Base-by-base conservation (phyloP, 1,284 basidiomycete genomes). In the Phylloporus sp. region DNA sequence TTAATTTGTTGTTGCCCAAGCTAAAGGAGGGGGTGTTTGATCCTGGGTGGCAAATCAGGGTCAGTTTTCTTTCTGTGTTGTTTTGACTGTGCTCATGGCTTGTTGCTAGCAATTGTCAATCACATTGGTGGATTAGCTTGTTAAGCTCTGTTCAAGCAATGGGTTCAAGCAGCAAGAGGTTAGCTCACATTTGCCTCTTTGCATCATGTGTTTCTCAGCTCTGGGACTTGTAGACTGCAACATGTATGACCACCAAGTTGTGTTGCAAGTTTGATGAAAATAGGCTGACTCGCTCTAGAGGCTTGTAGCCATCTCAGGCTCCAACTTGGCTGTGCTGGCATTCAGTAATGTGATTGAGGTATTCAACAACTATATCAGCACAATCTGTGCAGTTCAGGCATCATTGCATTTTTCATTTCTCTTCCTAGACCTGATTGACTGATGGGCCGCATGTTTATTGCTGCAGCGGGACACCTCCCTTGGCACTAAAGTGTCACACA, bases 191-290 rank as follows among this genome's bases (percentile, higher is more conserved):
- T 31, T n/a, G n/a, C 29, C 18, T 61, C 17, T n/a, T 22, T 7
- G 5, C n/a, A 13, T 37, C n/a, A n/a, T 37, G 34, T 37, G 15
- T 37, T 37, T 15, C 15, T 37, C 34, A 37, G 10, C 34, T 37
- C 15, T 46, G 42, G 22, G 6, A 18, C 24, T 24, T n/a, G n/a
- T 63, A 94, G 93, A 96, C 91, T 40, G 93, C 94, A 24, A 87
- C 34, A n/a, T 85, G 94, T 50, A 97, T 95, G 5, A 86, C 94
- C 18, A 86, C 87, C 29, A 98, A 99, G 75, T 79, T 98, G 3
- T 98, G 95, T 76, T 91, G 93, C 78, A 99, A 98, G 80, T 96
- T 98, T 69, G 97, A 98, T 51, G 98, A 99, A 76, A 91, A 92
- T n/a, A n/a, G n/a, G n/a, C n/a, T n/a, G n/a, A n/a, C n/a, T n/a